Evolutionary conservation across 2,329 filamentous ascomycete genomes (phyloP).

Genomic region (Epicoccum nigrum): DNA sequence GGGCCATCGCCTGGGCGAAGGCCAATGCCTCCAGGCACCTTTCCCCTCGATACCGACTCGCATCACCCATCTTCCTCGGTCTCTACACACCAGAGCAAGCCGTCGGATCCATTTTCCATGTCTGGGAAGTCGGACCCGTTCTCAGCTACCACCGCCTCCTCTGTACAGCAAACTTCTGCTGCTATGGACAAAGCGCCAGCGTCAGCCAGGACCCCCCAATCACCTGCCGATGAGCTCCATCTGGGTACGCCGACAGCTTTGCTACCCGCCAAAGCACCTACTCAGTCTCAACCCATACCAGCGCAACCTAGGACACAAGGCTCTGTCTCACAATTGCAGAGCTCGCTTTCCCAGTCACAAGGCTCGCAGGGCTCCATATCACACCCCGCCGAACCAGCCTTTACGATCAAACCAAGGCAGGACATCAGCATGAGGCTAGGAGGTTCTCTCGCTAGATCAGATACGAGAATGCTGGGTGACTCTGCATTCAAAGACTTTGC

Average conservation of each 20-base stretch:
- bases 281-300: slow-evolving; percentile 4
- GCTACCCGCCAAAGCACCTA: slow-evolving; percentile 6
- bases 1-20: slow-evolving; percentile 36
- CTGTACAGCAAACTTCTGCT: slow-evolving; percentile 23
- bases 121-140: slow-evolving; percentile 31
- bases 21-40: slow-evolving; percentile 34
- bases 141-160: slow-evolving; percentile 21
- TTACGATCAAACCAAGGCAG: slow-evolving; percentile 26
- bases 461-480: slow-evolving; percentile 42
- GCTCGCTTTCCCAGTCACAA: neutral
- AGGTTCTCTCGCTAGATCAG: slow-evolving; percentile 35
- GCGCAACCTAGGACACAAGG: slow-evolving; percentile 13
- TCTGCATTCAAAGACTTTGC: slow-evolving; percentile 72
- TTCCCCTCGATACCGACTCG: slow-evolving; percentile 33
- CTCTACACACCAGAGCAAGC: slow-evolving; percentile 36
- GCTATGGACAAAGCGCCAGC: too few relatives aligned
- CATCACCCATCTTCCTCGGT: slow-evolving; percentile 31
- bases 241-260: slow-evolving; percentile 21
- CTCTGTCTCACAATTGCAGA: slow-evolving; percentile 3
- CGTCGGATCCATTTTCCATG: slow-evolving; percentile 32
- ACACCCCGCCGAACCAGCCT: slow-evolving; percentile 15
- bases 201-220: too few relatives aligned
- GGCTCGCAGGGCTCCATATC: slow-evolving; percentile 5
- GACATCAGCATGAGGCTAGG: slow-evolving; percentile 20
- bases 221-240: slow-evolving; percentile 28